Conservation (phyloP, 441 rosid species). For the California macrophylla region DNA sequence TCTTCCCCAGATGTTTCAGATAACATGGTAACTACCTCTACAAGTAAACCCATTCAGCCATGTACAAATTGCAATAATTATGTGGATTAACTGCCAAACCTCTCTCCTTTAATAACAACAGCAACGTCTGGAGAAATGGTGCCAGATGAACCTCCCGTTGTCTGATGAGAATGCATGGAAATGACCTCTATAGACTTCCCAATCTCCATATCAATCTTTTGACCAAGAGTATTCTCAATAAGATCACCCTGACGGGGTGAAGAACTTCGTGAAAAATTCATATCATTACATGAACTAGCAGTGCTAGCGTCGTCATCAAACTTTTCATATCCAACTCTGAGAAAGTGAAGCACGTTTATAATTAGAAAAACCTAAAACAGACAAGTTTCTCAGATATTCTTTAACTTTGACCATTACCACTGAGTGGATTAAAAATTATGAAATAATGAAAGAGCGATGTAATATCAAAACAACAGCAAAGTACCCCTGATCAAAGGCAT, state of each 20-base stretch:
- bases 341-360: slow-evolving; percentile 18
- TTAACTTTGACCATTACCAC: neutral
- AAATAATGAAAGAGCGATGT: neutral
- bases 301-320: slow-evolving; percentile 61
- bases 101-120: slow-evolving; percentile 40
- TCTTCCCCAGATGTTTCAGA: neutral
- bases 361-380: slow-evolving; percentile 5
- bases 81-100: slow-evolving; percentile 38
- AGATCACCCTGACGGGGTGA: slow-evolving; percentile 35
- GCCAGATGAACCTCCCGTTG: slow-evolving; percentile 30
- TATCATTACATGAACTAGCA: slow-evolving; percentile 44
- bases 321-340: slow-evolving; percentile 38
- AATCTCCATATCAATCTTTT: slow-evolving; percentile 34
- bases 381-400: neutral
- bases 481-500: slow-evolving; percentile 12
- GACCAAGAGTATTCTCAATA: slow-evolving; percentile 28
- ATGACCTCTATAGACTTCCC: slow-evolving; percentile 35
- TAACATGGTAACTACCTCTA: neutral
- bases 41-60: slow-evolving; percentile 11
- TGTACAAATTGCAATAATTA: slow-evolving; percentile 14
- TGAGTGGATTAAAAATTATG: neutral
- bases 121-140: slow-evolving; percentile 30
- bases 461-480: neutral
- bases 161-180: slow-evolving; percentile 27
- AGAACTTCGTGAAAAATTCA: slow-evolving; percentile 20